Evolutionary conservation across 495 filamentous ascomycete species (phyloP).

Genomic region (Lasiosphaeriaceae sp.): DNA sequence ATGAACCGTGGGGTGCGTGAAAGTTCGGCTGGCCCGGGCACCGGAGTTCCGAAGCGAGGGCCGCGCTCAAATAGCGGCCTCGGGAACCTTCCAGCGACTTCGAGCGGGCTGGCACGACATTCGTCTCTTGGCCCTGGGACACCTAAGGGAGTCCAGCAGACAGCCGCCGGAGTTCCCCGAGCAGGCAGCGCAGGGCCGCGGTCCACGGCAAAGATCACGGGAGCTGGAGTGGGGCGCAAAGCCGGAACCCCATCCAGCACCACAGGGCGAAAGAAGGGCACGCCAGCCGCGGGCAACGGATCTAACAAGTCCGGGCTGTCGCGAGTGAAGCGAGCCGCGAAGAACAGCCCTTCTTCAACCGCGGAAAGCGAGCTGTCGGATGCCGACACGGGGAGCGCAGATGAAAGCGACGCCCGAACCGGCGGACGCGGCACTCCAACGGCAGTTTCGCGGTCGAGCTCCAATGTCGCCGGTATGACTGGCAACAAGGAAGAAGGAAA

Average conservation of each 20-base stretch:
- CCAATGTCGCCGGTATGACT: constrained; percentile 11
- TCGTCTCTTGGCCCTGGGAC: constrained; percentile 80
- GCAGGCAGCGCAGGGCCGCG: constrained; percentile 73
- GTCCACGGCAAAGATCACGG: constrained; percentile 46
- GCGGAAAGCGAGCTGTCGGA: constrained; percentile 63
- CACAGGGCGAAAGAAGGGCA: constrained; percentile 43
- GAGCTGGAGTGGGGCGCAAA: constrained; percentile 45
- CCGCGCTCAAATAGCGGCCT: constrained; percentile 65
- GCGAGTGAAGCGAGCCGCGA: constrained; percentile 50
- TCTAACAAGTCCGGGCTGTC: constrained; percentile 46
- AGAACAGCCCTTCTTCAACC: constrained; percentile 56
- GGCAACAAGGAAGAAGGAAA: constrained; percentile 11
- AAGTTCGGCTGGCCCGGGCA: constrained; percentile 66
- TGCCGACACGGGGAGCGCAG: constrained; percentile 55
- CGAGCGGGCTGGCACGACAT: constrained; percentile 72
- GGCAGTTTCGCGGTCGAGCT: constrained; percentile 16
- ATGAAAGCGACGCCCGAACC: constrained; percentile 44
- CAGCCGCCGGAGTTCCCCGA: constrained; percentile 54
- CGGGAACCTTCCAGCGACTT: constrained; percentile 61
- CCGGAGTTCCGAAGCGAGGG: constrained; percentile 59
- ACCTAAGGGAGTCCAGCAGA: constrained; percentile 59
- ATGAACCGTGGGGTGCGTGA: constrained; percentile 66
- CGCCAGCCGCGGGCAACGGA: constrained; percentile 44
- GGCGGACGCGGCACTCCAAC: constrained; percentile 33
- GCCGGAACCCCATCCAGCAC: constrained; percentile 59